Evolutionary conservation across 805 yeast species (phyloP).

Genomic region (Pichia cabralensis): DNA sequence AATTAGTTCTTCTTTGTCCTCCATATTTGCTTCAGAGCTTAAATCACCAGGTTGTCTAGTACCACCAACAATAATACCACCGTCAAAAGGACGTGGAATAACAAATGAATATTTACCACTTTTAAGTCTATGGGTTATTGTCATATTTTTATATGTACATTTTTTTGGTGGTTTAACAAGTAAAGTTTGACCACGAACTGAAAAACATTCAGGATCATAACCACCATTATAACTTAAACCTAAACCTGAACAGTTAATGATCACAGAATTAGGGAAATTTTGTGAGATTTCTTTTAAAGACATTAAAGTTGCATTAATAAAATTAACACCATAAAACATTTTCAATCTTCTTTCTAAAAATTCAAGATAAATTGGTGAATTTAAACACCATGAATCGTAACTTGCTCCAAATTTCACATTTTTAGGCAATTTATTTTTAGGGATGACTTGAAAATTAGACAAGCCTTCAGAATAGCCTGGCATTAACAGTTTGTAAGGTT

Average conservation of each 20-base stretch:
- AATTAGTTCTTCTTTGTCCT: slow-evolving; percentile 39
- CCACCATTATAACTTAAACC: slow-evolving; percentile 54
- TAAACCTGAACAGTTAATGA: slow-evolving; percentile 51
- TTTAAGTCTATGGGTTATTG: slow-evolving; percentile 34
- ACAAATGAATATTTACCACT: slow-evolving; percentile 37
- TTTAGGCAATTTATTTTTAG: slow-evolving; percentile 24
- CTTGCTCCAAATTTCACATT: slow-evolving; percentile 38
- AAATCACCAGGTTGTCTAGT: slow-evolving; percentile 46
- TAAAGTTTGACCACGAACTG: slow-evolving; percentile 65
- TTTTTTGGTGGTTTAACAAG: slow-evolving; percentile 36
- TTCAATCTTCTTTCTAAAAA: slow-evolving; percentile 15
- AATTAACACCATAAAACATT: slow-evolving; percentile 20
- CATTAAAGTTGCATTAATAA: slow-evolving; percentile 23
- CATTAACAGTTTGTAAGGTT: slow-evolving; percentile 23
- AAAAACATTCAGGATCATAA: slow-evolving; percentile 36
- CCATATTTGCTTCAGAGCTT: slow-evolving; percentile 26
- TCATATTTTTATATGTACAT: slow-evolving; percentile 26
- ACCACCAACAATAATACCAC: slow-evolving; percentile 64
- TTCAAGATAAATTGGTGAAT: slow-evolving; percentile 41
- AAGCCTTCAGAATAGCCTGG: slow-evolving; percentile 35
- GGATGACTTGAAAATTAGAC: slow-evolving; percentile 27
- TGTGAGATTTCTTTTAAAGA: slow-evolving; percentile 34
- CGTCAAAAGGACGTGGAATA: slow-evolving; percentile 52
- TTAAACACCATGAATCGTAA: slow-evolving; percentile 52
- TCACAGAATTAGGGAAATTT: slow-evolving; percentile 20